Evolutionary conservation across 202 grass and related monocot species (phyloP).

Genomic region (Schoenoplectus triqueter): DNA sequence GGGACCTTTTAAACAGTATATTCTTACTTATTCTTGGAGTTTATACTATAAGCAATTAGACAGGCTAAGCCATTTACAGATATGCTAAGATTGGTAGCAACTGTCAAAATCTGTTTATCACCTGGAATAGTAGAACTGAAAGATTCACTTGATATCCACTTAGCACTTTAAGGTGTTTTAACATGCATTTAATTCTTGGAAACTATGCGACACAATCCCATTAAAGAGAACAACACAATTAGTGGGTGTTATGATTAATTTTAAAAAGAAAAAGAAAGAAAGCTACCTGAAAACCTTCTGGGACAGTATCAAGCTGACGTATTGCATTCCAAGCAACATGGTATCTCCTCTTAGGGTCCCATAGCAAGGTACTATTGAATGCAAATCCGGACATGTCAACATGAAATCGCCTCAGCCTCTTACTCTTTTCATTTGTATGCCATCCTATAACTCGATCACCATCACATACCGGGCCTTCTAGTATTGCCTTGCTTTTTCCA

Average conservation of each 20-base stretch:
- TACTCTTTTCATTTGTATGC: slow-evolving; percentile 55
- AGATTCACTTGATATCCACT: slow-evolving; percentile 20
- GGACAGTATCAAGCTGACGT: slow-evolving; percentile 49
- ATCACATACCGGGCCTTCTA: slow-evolving; percentile 63
- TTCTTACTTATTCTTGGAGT: slow-evolving; percentile 3
- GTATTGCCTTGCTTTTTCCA: slow-evolving; percentile 50
- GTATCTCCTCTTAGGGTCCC: slow-evolving; percentile 59
- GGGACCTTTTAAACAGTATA: neutral
- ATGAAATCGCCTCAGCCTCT: slow-evolving; percentile 52
- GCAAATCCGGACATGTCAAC: slow-evolving; percentile 60
- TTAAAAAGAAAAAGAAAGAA: neutral
- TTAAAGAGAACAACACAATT: neutral
- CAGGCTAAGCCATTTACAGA: neutral
- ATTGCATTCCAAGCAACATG: slow-evolving; percentile 58
- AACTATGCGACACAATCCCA: neutral
- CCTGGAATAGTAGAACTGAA: neutral
- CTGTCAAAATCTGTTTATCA: neutral
- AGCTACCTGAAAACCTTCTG: slow-evolving; percentile 56
- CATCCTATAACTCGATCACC: slow-evolving; percentile 58
- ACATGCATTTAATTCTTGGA: neutral
- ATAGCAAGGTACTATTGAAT: slow-evolving; percentile 70
- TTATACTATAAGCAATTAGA: slow-evolving; percentile 7
- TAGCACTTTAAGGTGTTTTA: neutral
- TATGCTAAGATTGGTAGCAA: neutral
- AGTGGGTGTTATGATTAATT: neutral